These are phyloP conservation scores for Salicornia ramosissima DNA, from an alignment of 148 eudicot species.

Conservation along the genomic window DNA sequence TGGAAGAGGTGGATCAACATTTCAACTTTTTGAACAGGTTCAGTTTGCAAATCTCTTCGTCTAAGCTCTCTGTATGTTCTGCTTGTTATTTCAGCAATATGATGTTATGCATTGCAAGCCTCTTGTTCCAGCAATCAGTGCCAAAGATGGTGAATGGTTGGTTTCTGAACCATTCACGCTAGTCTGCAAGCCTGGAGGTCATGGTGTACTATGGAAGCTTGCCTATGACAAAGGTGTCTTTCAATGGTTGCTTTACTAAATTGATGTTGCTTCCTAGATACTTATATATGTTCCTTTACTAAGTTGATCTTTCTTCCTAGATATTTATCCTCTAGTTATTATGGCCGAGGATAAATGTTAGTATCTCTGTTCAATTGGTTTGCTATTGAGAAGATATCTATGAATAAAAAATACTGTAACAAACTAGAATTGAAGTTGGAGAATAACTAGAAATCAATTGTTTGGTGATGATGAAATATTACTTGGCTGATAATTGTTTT, in stretches of 20 bases:
- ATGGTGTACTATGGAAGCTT: slow-evolving; percentile 97
- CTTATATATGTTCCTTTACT: not conserved
- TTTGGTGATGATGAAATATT: not conserved
- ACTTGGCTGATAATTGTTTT: not conserved
- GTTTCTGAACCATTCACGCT: slow-evolving; percentile 66
- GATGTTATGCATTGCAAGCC: slow-evolving; percentile 57
- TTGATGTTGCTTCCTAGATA: too few species aligned
- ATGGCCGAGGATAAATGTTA: not conserved
- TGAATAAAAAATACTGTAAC: not conserved
- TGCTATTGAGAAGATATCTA: not conserved
- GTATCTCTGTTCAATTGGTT: not conserved
- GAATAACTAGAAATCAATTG: not conserved
- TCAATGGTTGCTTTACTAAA: slow-evolving; percentile 88
- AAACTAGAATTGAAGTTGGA: not conserved
- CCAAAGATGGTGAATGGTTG: slow-evolving; percentile 88
- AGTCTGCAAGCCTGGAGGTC: slow-evolving; percentile 97
- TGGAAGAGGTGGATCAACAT: slow-evolving; percentile 84
- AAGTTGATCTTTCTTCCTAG: not conserved
- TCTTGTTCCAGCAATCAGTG: slow-evolving; percentile 93
- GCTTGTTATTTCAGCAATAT: slow-evolving; percentile 16
- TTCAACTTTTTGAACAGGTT: slow-evolving; percentile 92
- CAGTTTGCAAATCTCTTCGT: slow-evolving; percentile 15
- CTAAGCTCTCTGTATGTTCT: not conserved
- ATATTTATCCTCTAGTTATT: not conserved
- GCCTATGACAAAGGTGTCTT: slow-evolving; percentile 87